Evolutionary conservation across 176 grass and related monocot species (phyloP), one percentile per base, ranked within the genome.

Genomic region (Rhipidocladum racemiflorum): DNA sequence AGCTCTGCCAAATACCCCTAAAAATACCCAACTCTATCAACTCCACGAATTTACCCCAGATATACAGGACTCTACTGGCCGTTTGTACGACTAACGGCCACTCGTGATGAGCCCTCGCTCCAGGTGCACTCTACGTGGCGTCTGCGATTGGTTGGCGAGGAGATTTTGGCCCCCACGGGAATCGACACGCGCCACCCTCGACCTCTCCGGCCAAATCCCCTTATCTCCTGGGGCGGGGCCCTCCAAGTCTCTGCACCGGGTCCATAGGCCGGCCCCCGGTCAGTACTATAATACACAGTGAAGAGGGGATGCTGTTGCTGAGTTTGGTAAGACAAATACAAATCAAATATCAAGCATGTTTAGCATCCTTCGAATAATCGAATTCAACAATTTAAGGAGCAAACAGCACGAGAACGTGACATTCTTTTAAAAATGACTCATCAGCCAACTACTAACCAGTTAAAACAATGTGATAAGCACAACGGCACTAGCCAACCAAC

Each of bases 211-310:
- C 59, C 39, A 30, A 50, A 82, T 72, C 72, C 3, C 72, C 83
- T 86, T 82, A 90, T 86, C 88, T 5, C 78, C 60, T 85, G 65
- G 78, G 88, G 48, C 23, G 5, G 7, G 5, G 11, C 38, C 27
- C 7, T 73, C 72, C 83, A 72, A n/a, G 72, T 82, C 55, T 9
- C 55, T 71, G 72, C 44, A 9, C 87, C 70, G 9, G 55, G 87
- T 89, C 83, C 87, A 89, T 76, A 61, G 8, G 15, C 74, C 11
- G 8, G 15, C 74, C 11, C 0, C 28, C 20, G 0, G 2, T 21
- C 51, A 55, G 25, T 16, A 49, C 39, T 9, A 0, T 43, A 13
- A 60, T 14, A 60, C 23, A 8, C 1, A 0, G 3, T 46, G n/a
- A 21, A 8, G 40, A 43, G 5, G 0, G 66, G 7, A 8, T 34